Conservation (phyloP, 371 early-diverging fungal genomes). For the Mortierella sp. region DNA sequence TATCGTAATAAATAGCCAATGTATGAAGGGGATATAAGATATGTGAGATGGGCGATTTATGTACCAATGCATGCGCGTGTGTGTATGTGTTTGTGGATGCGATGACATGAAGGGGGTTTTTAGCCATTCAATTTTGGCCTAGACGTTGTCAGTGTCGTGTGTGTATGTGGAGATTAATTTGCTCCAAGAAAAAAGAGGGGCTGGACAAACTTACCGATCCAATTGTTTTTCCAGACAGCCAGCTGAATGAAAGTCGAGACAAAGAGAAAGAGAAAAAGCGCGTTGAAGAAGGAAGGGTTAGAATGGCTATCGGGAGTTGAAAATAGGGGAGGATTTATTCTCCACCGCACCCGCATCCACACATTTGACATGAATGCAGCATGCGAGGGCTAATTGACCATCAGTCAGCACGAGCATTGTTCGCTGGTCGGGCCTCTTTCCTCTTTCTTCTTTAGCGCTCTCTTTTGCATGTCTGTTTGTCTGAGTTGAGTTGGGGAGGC, state of each 20-base stretch:
- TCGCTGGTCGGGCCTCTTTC: background rate
- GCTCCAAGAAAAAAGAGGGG: background rate
- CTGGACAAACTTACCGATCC: slow-evolving; percentile 19
- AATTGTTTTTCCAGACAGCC: slow-evolving; percentile 39
- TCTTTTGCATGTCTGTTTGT: background rate
- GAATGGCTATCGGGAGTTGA: background rate
- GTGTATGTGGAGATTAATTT: background rate
- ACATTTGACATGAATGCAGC: no score
- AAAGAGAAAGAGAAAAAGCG: background rate
- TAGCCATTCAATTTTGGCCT: background rate
- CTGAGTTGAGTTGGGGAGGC: slow-evolving; percentile 7
- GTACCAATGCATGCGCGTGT: background rate
- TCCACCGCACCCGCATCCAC: no score
- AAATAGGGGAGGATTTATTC: background rate
- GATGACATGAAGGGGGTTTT: background rate
- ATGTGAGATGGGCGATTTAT: background rate
- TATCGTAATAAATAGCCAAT: background rate
- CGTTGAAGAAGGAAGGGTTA: background rate
- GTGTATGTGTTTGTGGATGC: background rate
- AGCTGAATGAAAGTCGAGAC: slow-evolving; percentile 21
- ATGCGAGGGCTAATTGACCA: background rate
- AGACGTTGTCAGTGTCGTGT: background rate
- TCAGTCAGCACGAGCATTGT: slow-evolving; percentile 4
- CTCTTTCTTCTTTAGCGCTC: background rate
- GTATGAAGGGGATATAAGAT: background rate